Percentiles rank a stretch among this genome's conserved stretches.
Conservation (phyloP, 352 stramenopile species). For the Pythium periplocum region DNA sequence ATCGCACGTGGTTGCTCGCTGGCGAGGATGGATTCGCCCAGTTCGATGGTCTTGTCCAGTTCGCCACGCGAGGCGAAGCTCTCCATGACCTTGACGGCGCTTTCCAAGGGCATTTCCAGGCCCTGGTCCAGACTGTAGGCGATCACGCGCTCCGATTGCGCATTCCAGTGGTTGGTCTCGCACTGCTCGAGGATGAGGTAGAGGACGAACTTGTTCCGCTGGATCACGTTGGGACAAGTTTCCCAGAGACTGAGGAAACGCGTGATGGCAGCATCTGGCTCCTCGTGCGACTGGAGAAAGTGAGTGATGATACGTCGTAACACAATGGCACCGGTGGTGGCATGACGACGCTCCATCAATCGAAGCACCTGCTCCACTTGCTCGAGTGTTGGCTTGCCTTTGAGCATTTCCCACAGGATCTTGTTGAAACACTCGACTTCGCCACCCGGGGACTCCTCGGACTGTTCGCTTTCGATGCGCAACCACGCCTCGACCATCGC, state of each 20-base stretch:
- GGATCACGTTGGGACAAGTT: conserved; percentile 1
- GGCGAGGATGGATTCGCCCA: conserved; percentile 8
- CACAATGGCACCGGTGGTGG: conserved; percentile 23
- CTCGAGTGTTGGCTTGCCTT: conserved; percentile 23
- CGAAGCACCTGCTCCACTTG: conserved; percentile 32
- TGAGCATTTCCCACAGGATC: conserved; percentile 51
- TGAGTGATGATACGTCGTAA: conserved; percentile 26
- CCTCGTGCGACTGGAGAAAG: conserved; percentile 17
- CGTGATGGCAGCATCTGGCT: conserved; percentile 11
- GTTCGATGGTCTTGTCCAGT: conserved; percentile 5
- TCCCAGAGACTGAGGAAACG: conserved; percentile 13
- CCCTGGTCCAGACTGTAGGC: conserved; percentile 3
- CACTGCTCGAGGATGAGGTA: conserved; percentile 11
- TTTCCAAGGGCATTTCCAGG: conserved; percentile 4
- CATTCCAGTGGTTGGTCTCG: conserved; percentile 1
- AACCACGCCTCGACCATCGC: conserved; percentile 32
- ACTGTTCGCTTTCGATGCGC: conserved; percentile 1
- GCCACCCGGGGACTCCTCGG: too few relatives aligned
- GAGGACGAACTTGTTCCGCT: conserved; percentile 8
- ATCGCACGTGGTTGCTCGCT: not conserved
- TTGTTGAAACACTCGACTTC: conserved; percentile 36
- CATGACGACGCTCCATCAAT: conserved; percentile 30
- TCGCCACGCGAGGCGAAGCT: conserved; percentile 1
- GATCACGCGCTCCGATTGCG: conserved; percentile 8
- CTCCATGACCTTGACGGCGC: conserved; percentile 6